Percentiles rank a stretch among this genome's conserved stretches.
Evolutionary conservation across 306 rosid species (phyloP).

Genomic region (Cucurbita ficifolia): DNA sequence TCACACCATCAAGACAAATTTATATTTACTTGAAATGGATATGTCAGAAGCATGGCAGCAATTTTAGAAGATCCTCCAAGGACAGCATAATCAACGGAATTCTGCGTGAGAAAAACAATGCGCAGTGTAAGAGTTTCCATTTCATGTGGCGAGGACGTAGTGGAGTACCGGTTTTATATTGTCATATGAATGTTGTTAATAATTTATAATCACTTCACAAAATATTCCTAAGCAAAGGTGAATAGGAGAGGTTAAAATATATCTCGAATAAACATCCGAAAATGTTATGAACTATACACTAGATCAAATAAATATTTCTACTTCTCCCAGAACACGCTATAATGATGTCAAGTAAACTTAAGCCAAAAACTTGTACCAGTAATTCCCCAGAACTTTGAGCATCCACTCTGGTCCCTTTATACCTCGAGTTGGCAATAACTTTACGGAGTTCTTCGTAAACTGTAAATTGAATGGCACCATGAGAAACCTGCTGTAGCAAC

Average conservation of each 20-base stretch:
- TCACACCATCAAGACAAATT: slow-evolving; percentile 8
- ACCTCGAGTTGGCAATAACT: slow-evolving; percentile 41
- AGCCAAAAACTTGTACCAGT: slow-evolving; percentile 35
- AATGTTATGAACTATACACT: neutral
- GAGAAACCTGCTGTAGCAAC: slow-evolving; percentile 76
- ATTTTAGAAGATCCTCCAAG: slow-evolving; percentile 69
- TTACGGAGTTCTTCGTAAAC: slow-evolving; percentile 80
- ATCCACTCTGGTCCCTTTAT: slow-evolving; percentile 17
- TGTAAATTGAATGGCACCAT: slow-evolving; percentile 88
- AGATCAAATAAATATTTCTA: neutral
- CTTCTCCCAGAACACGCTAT: neutral
- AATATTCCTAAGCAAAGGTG: neutral
- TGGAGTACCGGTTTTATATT: neutral
- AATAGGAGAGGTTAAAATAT: neutral
- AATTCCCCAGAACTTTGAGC: slow-evolving; percentile 27
- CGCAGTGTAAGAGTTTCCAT: neutral
- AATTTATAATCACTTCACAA: neutral
- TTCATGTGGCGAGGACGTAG: neutral
- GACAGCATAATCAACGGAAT: slow-evolving; percentile 69
- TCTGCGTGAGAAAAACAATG: slow-evolving; percentile 22
- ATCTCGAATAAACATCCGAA: neutral
- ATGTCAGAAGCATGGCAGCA: slow-evolving; percentile 61
- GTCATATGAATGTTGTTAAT: neutral
- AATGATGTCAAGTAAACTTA: neutral
- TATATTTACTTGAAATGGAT: slow-evolving; percentile 72